Base-by-base conservation (phyloP, 805 yeast genomes). In the Candida railenensis region DNA sequence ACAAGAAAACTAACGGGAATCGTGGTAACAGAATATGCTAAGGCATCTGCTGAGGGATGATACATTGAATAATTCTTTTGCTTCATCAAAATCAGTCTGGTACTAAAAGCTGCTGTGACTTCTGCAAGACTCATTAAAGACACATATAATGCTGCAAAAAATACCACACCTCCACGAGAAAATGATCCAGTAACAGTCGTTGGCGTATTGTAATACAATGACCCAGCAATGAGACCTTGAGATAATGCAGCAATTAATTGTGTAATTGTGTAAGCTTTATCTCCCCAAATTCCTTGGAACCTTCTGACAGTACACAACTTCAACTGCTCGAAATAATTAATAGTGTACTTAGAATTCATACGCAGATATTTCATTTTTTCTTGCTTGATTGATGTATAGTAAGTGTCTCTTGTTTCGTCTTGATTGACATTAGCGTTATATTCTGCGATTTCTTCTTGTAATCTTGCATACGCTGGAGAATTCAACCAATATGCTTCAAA, bases 221-320 rank as follows among this genome's bases (percentile, higher is more conserved):
- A 84, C 28, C 89, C 87, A 11, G 73, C 68, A 56, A 84, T 74
- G 43, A 85, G 72, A n/a, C 85, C 73, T 62, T 82, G 83, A 30
- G 77, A 57, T 14, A 77, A 55, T 48, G 76, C 77, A 7, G 86
- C 83, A 34, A 62, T 50, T 14, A 75, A 55, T 46, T 71, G 71
- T 12, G 78, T 70, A 38, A 73, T 47, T 8, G 79, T 67, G 59
- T 76, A 79, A 8, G 80, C 69, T 48, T 69, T 72, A 58, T 85
- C 87, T 56, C 87, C 87, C 52, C 66, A 57, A 41, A 80, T 68
- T 48, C 81, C 76, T 55, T 80, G 80, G 55, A 73, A 69, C 14
- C 82, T 81, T 56, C 90, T 76, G 4, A 52, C 56, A 19, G 76
- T 62, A 51, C 80, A 71, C 11, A 78, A 64, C 39, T 55, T 64